Evolutionary conservation across 139 green algal species (phyloP).

Genomic region (Chlorella sp.): DNA sequence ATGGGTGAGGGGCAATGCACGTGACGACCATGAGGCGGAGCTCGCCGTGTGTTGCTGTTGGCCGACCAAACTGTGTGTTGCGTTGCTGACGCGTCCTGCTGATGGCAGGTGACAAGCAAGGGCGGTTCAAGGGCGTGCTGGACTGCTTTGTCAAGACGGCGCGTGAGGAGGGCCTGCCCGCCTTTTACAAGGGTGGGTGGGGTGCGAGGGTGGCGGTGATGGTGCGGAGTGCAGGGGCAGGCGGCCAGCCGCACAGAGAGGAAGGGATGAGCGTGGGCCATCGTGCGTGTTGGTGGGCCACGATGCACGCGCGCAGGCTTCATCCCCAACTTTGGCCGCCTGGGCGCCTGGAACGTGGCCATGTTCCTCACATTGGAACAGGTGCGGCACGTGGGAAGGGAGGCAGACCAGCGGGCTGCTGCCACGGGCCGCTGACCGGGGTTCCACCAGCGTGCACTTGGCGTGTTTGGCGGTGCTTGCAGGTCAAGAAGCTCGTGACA

Average conservation of each 20-base stretch:
- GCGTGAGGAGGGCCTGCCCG: constrained; percentile 63
- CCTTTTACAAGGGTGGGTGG: constrained; percentile 81
- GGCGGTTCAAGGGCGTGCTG: constrained; percentile 75
- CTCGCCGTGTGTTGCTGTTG: too few relatives aligned
- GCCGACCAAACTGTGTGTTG: too few relatives aligned
- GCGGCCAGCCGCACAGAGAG: too few relatives aligned
- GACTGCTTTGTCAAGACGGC: constrained; percentile 94
- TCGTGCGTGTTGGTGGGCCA: neutral
- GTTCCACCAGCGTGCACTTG: neutral
- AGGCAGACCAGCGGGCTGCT: neutral
- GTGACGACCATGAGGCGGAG: too few relatives aligned
- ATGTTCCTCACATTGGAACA: constrained; percentile 99
- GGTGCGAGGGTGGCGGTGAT: neutral
- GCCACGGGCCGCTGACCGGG: neutral
- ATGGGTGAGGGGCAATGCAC: constrained; percentile 82
- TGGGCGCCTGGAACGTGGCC: constrained; percentile 88
- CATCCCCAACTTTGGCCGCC: constrained; percentile 83
- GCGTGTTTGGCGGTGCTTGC: neutral
- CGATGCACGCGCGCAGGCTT: constrained; percentile 51
- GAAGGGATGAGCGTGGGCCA: neutral
- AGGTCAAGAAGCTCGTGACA: neutral
- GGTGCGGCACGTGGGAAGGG: neutral
- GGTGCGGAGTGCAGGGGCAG: neutral
- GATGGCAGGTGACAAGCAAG: constrained; percentile 58
- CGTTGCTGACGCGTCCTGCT: too few relatives aligned